phyloP scores from a whole-genome alignment of 1,139 yeast species.

The Magnusiomyces magnusii region DNA sequence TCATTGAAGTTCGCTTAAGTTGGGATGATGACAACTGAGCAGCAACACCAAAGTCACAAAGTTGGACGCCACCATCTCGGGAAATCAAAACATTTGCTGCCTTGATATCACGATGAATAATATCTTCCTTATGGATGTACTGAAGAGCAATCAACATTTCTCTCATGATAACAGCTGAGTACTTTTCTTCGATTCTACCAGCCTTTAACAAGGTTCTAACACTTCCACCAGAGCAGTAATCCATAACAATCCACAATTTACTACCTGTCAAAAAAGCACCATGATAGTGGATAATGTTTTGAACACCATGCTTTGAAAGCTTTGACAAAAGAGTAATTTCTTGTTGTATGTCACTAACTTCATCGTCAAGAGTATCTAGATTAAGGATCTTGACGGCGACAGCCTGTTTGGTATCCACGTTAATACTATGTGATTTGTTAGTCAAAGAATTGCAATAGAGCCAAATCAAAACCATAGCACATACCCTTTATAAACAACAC shows the following conservation, averaged over 20 bases:
- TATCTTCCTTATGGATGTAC: constrained; percentile 81
- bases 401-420: constrained; percentile 57
- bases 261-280: constrained; percentile 85
- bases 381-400: constrained; percentile 93
- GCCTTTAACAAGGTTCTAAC: constrained; percentile 80
- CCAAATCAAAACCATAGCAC: constrained; percentile 19
- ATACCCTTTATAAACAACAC: constrained; percentile 79
- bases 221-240: constrained; percentile 95
- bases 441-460: background rate
- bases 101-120: constrained; percentile 84
- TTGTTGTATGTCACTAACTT: constrained; percentile 88
- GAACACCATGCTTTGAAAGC: constrained; percentile 63
- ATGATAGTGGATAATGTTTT: constrained; percentile 82
- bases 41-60: constrained; percentile 98
- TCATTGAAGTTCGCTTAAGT: constrained; percentile 84
- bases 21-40: constrained; percentile 80
- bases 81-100: constrained; percentile 74
- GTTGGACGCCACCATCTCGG: constrained; percentile 63
- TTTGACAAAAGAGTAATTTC: constrained; percentile 84
- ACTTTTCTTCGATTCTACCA: constrained; percentile 79
- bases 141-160: constrained; percentile 72
- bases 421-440: constrained; percentile 25
- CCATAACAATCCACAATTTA: constrained; percentile 96
- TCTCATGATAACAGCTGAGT: constrained; percentile 71
- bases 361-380: constrained; percentile 89